Evolutionary conservation across 2,329 filamentous ascomycete species (phyloP).

Genomic region (Diaporthe nobilis): DNA sequence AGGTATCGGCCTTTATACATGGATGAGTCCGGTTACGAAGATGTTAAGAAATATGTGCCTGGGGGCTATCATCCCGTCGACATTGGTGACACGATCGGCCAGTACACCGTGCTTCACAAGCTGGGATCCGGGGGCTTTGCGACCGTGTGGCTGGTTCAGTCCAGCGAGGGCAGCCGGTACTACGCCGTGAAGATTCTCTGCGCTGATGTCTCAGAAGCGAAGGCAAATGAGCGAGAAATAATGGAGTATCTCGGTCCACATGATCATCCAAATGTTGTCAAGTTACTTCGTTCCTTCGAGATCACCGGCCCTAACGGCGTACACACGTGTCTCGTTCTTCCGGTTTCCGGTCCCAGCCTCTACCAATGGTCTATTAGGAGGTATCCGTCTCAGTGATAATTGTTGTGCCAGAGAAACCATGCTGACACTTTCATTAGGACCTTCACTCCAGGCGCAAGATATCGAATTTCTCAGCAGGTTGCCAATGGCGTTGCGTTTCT

Average conservation of each 20-base stretch:
- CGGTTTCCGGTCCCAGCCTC: slow-evolving; percentile 11
- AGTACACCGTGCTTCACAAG: slow-evolving; percentile 24
- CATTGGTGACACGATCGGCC: slow-evolving; percentile 3
- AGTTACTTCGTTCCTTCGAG: slow-evolving; percentile 21
- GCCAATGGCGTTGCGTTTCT: slow-evolving; percentile 1
- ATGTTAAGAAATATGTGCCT: slow-evolving; percentile 18
- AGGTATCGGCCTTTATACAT: slow-evolving; percentile 3
- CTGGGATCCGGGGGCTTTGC: slow-evolving; percentile 26
- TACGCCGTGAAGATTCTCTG: slow-evolving; percentile 32
- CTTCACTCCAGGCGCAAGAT: not conserved
- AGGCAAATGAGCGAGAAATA: slow-evolving; percentile 3
- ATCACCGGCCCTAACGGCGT: slow-evolving; percentile 20
- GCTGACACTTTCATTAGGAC: not conserved
- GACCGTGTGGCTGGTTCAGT: slow-evolving; percentile 31
- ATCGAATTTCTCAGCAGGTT: slow-evolving; percentile 17
- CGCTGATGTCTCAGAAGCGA: not conserved
- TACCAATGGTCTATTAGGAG: not conserved
- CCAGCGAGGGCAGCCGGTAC: slow-evolving; percentile 15
- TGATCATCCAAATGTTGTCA: not conserved
- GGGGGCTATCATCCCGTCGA: slow-evolving; percentile 22
- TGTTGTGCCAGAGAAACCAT: too few relatives aligned
- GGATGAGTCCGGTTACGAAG: slow-evolving; percentile 8
- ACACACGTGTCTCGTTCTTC: slow-evolving; percentile 28
- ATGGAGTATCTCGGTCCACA: slow-evolving; percentile 18
- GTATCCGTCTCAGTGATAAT: not conserved